Evolutionary conservation across 208 protist genomes (phyloP).

Genomic region (Crithidia mellificae): DNA sequence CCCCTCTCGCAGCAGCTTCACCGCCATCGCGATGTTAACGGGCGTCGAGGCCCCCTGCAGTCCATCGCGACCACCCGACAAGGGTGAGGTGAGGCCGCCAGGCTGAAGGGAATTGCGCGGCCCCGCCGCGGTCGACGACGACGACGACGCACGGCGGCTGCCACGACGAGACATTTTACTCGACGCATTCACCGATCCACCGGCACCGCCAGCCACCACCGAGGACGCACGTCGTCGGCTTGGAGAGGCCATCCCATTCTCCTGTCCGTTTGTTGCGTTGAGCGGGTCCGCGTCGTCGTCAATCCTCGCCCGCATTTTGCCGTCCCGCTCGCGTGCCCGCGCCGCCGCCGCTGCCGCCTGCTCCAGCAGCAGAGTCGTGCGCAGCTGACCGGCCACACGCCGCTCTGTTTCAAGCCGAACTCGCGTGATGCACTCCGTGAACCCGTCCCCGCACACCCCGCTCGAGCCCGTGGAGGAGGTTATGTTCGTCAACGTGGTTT

Average conservation of each 20-base stretch:
- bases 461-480: conserved; percentile 21
- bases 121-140: not conserved
- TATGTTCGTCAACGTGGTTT: conserved; percentile 2
- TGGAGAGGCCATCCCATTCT: not conserved
- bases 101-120: conserved; percentile 3
- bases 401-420: conserved; percentile 32
- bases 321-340: not conserved
- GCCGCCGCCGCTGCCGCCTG: not conserved
- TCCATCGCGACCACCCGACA: not conserved
- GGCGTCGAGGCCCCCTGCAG: no score
- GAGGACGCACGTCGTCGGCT: conserved; percentile 1
- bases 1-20: conserved; percentile 30
- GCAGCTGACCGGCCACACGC: conserved; percentile 20
- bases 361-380: conserved; percentile 15
- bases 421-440: conserved; percentile 22
- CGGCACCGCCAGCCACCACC: not conserved
- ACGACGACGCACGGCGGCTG: not conserved
- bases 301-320: not conserved
- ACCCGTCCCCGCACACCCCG: conserved; percentile 18
- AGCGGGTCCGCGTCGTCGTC: not conserved
- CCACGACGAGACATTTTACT: not conserved
- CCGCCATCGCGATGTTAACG: conserved; percentile 1
- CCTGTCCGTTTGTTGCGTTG: not conserved
- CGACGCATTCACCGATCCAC: not conserved
- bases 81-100: not conserved